phyloP scores from a whole-genome alignment of 2,329 filamentous ascomycete genomes.

The Lachnellula occidentalis region DNA sequence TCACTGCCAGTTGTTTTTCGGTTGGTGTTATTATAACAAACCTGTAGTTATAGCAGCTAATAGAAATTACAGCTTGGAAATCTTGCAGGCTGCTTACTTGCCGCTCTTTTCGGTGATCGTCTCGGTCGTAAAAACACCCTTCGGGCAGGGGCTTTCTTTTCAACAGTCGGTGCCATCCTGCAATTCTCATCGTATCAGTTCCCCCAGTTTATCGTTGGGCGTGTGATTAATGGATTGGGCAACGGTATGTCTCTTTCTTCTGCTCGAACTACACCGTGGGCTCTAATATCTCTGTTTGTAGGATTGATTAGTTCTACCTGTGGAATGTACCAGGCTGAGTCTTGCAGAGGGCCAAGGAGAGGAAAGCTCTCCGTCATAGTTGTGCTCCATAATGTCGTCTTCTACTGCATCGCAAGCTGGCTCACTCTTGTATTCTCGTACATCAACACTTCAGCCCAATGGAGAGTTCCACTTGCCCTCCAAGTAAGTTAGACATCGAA shows the following conservation, averaged over 20 bases:
- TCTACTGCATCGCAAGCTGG: constrained; percentile 47
- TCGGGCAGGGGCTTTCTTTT: constrained; percentile 12
- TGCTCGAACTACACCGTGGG: too few relatives aligned
- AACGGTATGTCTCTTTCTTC: constrained; percentile 39
- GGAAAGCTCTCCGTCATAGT: constrained; percentile 21
- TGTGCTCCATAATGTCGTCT: constrained; percentile 50
- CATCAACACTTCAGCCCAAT: constrained; percentile 34
- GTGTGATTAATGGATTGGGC: constrained; percentile 42
- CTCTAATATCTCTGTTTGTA: not conserved
- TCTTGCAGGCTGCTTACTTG: constrained; percentile 15
- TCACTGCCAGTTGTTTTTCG: constrained; percentile 40
- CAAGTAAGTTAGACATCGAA: constrained; percentile 31
- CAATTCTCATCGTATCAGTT: constrained; percentile 37
- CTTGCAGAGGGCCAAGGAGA: constrained; percentile 13
- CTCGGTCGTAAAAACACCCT: constrained; percentile 17
- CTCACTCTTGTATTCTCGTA: constrained; percentile 15
- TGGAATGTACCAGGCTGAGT: constrained; percentile 20
- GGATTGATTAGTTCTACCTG: constrained; percentile 16
- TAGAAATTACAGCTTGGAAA: constrained; percentile 10
- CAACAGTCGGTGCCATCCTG: constrained; percentile 39
- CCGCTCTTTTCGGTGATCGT: constrained; percentile 17
- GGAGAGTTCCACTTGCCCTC: constrained; percentile 48
- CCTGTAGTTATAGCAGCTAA: not conserved
- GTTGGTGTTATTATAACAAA: constrained; percentile 26
- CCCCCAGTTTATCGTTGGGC: constrained; percentile 47